These are phyloP conservation scores for Zizania latifolia DNA, from an alignment of 176 grass and related monocot genomes.

Conservation along the genomic window DNA sequence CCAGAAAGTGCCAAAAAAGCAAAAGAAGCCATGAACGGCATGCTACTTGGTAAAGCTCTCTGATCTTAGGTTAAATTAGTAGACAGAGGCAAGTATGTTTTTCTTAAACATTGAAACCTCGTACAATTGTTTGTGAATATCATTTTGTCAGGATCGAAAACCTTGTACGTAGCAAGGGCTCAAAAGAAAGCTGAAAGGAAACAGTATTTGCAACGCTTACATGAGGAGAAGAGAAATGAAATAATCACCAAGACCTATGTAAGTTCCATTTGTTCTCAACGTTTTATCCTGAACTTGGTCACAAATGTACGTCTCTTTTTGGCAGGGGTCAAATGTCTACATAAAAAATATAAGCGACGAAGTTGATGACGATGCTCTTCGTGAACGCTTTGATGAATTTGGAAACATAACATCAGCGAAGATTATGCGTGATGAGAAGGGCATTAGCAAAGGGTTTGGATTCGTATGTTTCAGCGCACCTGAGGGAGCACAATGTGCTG, in stretches of 20 bases:
- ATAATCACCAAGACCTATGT: slow-evolving; percentile 70
- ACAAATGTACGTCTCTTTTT: not conserved
- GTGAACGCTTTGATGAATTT: slow-evolving; percentile 59
- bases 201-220: slow-evolving; percentile 54
- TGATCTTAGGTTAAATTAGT: not conserved
- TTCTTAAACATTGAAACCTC: not conserved
- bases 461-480: slow-evolving; percentile 76
- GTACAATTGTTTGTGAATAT: not conserved
- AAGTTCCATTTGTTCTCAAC: not conserved
- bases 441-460: slow-evolving; percentile 80
- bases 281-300: not conserved
- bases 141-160: slow-evolving; percentile 59
- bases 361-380: slow-evolving; percentile 55
- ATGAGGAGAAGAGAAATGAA: slow-evolving; percentile 69
- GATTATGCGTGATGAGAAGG: slow-evolving; percentile 77
- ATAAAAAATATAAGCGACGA: slow-evolving; percentile 75
- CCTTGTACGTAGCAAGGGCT: slow-evolving; percentile 68
- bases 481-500: slow-evolving; percentile 66
- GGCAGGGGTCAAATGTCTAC: slow-evolving; percentile 71
- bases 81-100: not conserved
- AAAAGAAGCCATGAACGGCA: slow-evolving; percentile 63
- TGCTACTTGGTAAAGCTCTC: slow-evolving; percentile 54
- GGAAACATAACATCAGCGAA: slow-evolving; percentile 72
- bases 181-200: slow-evolving; percentile 80
- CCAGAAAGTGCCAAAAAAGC: slow-evolving; percentile 64